These are phyloP conservation scores for Penicillium herquei DNA, from an alignment of 495 filamentous ascomycete genomes.

Conservation along the genomic window DNA sequence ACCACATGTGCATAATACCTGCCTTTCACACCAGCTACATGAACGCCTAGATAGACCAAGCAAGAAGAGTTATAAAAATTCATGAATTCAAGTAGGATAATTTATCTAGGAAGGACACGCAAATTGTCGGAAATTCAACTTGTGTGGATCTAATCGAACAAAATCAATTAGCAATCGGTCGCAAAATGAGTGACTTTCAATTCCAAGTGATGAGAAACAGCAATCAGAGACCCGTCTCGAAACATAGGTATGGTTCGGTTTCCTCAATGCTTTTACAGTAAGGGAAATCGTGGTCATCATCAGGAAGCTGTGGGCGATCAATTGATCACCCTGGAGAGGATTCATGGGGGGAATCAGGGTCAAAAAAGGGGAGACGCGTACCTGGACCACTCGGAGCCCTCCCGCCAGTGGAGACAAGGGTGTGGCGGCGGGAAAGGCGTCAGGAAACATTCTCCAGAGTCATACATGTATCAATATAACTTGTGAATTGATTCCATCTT, in stretches of 20 bases:
- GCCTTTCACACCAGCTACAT: no score
- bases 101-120: no score
- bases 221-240: slow-evolving; percentile 30
- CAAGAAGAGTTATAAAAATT: no score
- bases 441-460: slow-evolving; percentile 1
- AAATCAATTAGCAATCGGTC: neutral
- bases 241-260: slow-evolving; percentile 20
- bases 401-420: slow-evolving; percentile 8
- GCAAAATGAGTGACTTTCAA: neutral
- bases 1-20: no score
- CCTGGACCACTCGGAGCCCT: slow-evolving; percentile 14
- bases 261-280: slow-evolving; percentile 19
- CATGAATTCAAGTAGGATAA: no score
- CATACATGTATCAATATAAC: neutral
- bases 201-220: neutral
- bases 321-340: no score
- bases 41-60: no score
- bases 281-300: slow-evolving; percentile 13
- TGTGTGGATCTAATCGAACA: neutral
- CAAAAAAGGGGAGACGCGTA: slow-evolving; percentile 4
- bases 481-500: no score
- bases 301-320: slow-evolving; percentile 4
- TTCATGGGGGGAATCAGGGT: neutral
- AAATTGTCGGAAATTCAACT: no score
- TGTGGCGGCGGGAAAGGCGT: neutral